Evolutionary conservation across 1,139 yeast genomes (phyloP), one percentile per base, ranked within the genome.

Genomic region (Debaryomyces sp.): DNA sequence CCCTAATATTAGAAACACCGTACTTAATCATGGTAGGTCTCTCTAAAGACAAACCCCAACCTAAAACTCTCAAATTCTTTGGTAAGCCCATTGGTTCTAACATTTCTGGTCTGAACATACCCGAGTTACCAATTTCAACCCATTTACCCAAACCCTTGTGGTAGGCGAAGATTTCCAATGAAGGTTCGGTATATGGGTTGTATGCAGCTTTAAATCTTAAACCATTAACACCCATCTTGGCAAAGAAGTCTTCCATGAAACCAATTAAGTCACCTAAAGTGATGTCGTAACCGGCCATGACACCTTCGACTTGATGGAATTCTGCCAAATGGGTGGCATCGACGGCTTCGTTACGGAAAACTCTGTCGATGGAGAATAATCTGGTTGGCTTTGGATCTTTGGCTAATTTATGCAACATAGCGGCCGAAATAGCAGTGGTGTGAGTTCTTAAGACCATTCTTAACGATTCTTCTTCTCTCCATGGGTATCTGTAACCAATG

Each of bases 311-410:
- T 77, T 95, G 99, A 73, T 94, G 98, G 80, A 95, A 95, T 76
- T 95, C 99, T 24, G 99, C 99, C 73, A 95, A 82, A 73, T 95
- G 99, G n/a, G 99, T 95, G 47, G 98, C 99, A 68, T 95, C 99
- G 48, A 95, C 99, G 21, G 99, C 98, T 77, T 95, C 99, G 68
- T 95, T 95, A 77, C 99, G 89, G 88, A 95, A 95, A 54, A 95
- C 99, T 67, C 97, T 84, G 73, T 95, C 99, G 62, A 95, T 95
- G 46, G 97, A 89, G 78, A 95, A 95, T 66, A 90, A 81, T 72
- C 98, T 84, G 21, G 88, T 81, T 49, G 99, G 98, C 63, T 84
- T 85, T 50, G 98, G 98, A 68, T 91, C 88, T 58, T 84, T 71
- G 46, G 98, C 97, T 60, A 94, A 80, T 62, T 89, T 71, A 67